Evolutionary conservation across 2,329 filamentous ascomycete species (phyloP), one percentile per base, ranked within the genome.

Genomic region (Phaeosphaeriaceae sp.): DNA sequence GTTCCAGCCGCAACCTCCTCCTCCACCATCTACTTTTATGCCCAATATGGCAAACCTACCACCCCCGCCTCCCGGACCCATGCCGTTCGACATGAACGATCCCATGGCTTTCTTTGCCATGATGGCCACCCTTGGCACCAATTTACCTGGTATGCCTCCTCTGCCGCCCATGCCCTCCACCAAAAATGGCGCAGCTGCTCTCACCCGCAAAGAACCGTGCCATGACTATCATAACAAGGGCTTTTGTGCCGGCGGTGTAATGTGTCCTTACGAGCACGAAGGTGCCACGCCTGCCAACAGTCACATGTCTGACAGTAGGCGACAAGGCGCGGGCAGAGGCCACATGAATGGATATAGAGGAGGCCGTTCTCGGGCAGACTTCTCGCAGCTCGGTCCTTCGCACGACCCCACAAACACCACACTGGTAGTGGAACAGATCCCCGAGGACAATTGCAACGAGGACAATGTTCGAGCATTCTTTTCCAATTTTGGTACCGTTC

Each of bases 351-450:
- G 19, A 24, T 51, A 15, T 17, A 63, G 51, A 40, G 65, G 80
- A 77, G 54, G 61, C 49, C 67, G 59, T 46, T 22, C 44, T 44
- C 73, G 72, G 24, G 84, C 89, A 3, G 79, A 87, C 0, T 89
- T 92, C 68, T 91, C 91, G 0, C 83, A 85, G 0, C 84, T 87
- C 22, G 88, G 89, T 0, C 87, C 89, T 0, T 84, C 88, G 24
- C 76, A 82, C 51, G 90, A 93, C 72, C 83, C 79, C 55, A 84
- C 83, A 0, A 89, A 88, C 66, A 89, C 86, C 8, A 87, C 88
- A 0, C 85, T 95, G 21, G 91, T 94, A 2, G 84, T 95, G 2
- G 91, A 94, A 71, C 88, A 89, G 56, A 94, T 95, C 6, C 92
- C 92, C 0, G 85, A 89, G 60, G 89, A 91, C 21, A 83, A 87